Base-by-base conservation (phyloP, 2,329 filamentous ascomycete species). In the Talaromyces albobiverticillius region DNA sequence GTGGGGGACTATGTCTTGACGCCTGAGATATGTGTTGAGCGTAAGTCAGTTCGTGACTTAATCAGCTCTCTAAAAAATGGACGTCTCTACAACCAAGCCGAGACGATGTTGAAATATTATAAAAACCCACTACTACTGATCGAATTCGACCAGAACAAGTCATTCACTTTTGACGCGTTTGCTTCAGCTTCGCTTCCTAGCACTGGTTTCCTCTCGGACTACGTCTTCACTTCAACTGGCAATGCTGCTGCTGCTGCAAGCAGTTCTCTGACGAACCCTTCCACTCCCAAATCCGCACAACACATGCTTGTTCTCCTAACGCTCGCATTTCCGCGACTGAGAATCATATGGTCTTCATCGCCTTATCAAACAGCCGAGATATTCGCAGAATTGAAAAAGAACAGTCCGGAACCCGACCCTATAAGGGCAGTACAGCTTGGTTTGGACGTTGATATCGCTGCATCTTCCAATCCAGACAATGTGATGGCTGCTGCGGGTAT, bases 281-380 rank as follows among this genome's bases (percentile, higher is more conserved):
- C 79, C 22, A 77, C 75, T 55, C 81, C 84, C 0, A 87, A 87
- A 32, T 94, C 96, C 66, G 79, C 96, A 29, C 94, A 99, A 69
- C 87, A 88, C 58, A 94, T 96, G 71, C 80, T 99, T 43, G 94
- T 96, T 11, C 84, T 97, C 42, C 81, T 99, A 18, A 96, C 92
- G 0, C 82, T 99, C 4, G 89, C 93, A 0, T 99, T 97, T 64
- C 94, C 94, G 0, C 84, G 84, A 20, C 80, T 99, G 46, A 87
- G 90, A 60, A 88, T 99, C 62, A 90, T 99, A 62, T 99, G 94
- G 94, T 94, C 89, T 8, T 89, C 84, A 8, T 91, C 87, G 10
- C 93, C 94, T 0, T 96, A 95, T 67, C 92, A 99, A 71, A 97
- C 94, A 0, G 94, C 94, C 1, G 92, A 97, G 75, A 97, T 99